Evolutionary conservation across 768 basidiomycete genomes (phyloP).

Genomic region (Roridomyces roridus): DNA sequence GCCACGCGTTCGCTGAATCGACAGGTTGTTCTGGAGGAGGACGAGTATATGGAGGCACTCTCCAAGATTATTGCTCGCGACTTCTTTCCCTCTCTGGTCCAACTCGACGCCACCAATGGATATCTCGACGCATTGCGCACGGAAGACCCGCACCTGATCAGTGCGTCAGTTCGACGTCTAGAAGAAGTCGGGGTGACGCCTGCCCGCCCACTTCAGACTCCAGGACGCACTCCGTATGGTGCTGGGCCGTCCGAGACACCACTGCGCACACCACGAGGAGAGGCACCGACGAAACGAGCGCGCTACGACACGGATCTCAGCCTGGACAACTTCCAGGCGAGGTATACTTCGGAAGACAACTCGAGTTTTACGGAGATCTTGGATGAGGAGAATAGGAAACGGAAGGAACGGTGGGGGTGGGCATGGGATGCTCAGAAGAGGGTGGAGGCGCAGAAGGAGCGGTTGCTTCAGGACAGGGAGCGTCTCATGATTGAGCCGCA

Average conservation of each 20-base stretch:
- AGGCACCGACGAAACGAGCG: conserved; percentile 59
- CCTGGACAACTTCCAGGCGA: conserved; percentile 88
- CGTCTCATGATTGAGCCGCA: conserved; percentile 76
- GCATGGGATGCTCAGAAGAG: conserved; percentile 91
- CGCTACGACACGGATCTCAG: conserved; percentile 67
- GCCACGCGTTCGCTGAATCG: conserved; percentile 68
- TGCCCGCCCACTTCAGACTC: conserved; percentile 44
- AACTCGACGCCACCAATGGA: conserved; percentile 86
- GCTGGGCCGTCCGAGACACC: conserved; percentile 72
- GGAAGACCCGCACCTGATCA: conserved; percentile 79
- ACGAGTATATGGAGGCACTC: conserved; percentile 91
- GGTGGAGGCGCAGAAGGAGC: conserved; percentile 71
- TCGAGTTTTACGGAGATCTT: conserved; percentile 94
- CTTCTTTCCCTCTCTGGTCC: conserved; percentile 94
- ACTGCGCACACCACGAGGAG: conserved; percentile 47
- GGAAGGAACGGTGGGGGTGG: conserved; percentile 87
- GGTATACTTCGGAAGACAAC: conserved; percentile 97
- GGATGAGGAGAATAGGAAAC: conserved; percentile 83
- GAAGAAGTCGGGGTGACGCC: conserved; percentile 69
- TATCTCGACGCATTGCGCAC: conserved; percentile 82
- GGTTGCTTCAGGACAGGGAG: conserved; percentile 72
- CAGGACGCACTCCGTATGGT: conserved; percentile 72
- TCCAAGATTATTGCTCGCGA: conserved; percentile 95
- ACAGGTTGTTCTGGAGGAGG: conserved; percentile 84
- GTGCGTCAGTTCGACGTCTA: conserved; percentile 75